A percentile compares a stretch with the other conserved stretches of the same genome.
Evolutionary conservation across 2,329 filamentous ascomycete species (phyloP).

Genomic region (Nemania sp.): DNA sequence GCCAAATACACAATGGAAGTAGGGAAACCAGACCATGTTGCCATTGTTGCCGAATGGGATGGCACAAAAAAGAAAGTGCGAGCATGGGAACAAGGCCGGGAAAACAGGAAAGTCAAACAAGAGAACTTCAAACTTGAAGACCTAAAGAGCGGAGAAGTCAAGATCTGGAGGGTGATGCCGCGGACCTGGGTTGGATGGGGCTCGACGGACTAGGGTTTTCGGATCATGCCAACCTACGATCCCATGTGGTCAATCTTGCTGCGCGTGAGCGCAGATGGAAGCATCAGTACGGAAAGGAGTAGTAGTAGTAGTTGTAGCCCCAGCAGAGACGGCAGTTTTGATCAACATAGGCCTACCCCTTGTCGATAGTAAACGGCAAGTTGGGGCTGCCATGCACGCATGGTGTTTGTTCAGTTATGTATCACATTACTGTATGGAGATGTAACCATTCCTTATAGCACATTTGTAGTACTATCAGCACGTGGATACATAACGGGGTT

Average conservation of each 20-base stretch:
- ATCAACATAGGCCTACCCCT: slow-evolving; percentile 18
- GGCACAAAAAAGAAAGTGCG: slow-evolving; percentile 97
- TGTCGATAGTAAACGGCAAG: slow-evolving; percentile 14
- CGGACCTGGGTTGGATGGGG: slow-evolving; percentile 92
- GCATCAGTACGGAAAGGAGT: slow-evolving; percentile 25
- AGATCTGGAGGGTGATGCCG: slow-evolving; percentile 95
- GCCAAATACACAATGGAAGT: slow-evolving; percentile 90
- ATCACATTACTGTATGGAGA: slow-evolving; percentile 9
- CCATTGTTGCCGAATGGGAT: slow-evolving; percentile 93
- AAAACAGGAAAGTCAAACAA: slow-evolving; percentile 89
- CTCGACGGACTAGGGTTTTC: slow-evolving; percentile 55
- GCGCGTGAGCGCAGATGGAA: slow-evolving; percentile 33
- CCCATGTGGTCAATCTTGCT: slow-evolving; percentile 36
- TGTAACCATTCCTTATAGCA: slow-evolving; percentile 11
- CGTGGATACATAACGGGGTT: neutral
- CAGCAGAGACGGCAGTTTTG: slow-evolving; percentile 29
- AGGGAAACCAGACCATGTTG: slow-evolving; percentile 87
- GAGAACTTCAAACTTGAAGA: slow-evolving; percentile 96
- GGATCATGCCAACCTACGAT: slow-evolving; percentile 29
- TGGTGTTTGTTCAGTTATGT: neutral
- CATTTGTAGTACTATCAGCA: slow-evolving; percentile 15
- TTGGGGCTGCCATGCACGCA: too few relatives aligned
- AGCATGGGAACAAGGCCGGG: slow-evolving; percentile 92
- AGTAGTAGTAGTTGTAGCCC: too few relatives aligned
- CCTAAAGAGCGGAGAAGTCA: slow-evolving; percentile 88